Conservation (phyloP, 2,329 filamentous ascomycete species). For the Xylaria digitata region DNA sequence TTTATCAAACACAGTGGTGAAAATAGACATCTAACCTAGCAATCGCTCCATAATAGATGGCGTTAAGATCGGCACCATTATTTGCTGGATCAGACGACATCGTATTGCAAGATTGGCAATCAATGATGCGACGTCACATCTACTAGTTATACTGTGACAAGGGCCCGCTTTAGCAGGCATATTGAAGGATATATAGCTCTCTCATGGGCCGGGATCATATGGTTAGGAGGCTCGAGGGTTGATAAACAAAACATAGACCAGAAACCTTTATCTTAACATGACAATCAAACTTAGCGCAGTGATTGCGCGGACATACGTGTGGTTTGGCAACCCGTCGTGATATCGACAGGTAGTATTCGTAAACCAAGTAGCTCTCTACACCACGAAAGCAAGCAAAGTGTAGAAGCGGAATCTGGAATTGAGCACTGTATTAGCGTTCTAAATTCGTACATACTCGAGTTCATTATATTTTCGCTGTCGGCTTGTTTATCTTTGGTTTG, state of each 20-base stretch:
- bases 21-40: constrained; percentile 32
- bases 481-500: constrained; percentile 51
- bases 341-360: background rate
- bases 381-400: background rate
- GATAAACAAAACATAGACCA: too few species aligned
- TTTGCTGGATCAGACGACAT: background rate
- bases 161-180: too few species aligned
- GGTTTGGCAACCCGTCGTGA: too few species aligned
- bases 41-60: constrained; percentile 61
- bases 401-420: too few species aligned
- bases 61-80: constrained; percentile 37
- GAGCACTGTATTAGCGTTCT: background rate
- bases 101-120: constrained; percentile 48
- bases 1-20: background rate
- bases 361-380: background rate
- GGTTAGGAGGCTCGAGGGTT: background rate
- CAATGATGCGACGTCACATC: constrained; percentile 35
- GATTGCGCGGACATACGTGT: too few species aligned
- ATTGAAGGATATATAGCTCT: too few species aligned
- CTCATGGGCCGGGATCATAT: too few species aligned
- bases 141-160: constrained; percentile 19
- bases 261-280: too few species aligned
- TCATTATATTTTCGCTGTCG: constrained; percentile 58
- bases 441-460: background rate
- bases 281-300: too few species aligned